Percentiles rank a stretch among this genome's conserved stretches.
phyloP scores from a whole-genome alignment of 371 early-diverging fungal genomes.

The Lichtheimia corymbifera region DNA sequence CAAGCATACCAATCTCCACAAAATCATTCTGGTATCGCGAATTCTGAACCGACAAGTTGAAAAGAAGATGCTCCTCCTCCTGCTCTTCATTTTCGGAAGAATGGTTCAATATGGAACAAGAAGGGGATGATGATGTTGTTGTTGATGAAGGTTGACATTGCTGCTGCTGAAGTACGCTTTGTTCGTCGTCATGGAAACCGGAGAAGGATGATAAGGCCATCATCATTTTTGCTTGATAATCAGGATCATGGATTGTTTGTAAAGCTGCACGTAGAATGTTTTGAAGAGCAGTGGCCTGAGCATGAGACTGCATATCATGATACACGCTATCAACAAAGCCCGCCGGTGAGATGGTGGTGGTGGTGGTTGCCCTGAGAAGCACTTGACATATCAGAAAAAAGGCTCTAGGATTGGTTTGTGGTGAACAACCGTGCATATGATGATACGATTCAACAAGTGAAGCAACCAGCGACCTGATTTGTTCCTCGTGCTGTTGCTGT shows the following conservation, averaged over 20 bases:
- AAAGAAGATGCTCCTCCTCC: conserved; percentile 6
- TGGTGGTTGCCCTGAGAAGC: conserved; percentile 12
- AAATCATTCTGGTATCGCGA: conserved; percentile 87
- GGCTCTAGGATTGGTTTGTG: conserved; percentile 76
- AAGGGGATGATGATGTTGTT: too few relatives aligned
- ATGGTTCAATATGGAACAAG: not conserved
- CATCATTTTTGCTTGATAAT: not conserved
- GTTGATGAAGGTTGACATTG: too few relatives aligned
- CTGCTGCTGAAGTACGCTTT: too few relatives aligned
- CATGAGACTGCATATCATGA: conserved; percentile 70
- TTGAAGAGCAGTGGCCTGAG: conserved; percentile 78
- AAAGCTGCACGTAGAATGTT: conserved; percentile 80
- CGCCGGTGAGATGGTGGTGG: conserved; percentile 35
- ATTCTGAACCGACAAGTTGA: conserved; percentile 52
- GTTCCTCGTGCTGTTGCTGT: conserved; percentile 14
- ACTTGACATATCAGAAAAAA: conserved; percentile 78
- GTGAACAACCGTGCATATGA: conserved; percentile 81
- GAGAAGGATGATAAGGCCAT: not conserved
- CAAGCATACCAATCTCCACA: conserved; percentile 72
- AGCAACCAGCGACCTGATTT: conserved; percentile 71
- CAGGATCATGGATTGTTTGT: conserved; percentile 55
- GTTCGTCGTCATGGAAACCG: not conserved
- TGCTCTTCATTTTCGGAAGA: not conserved
- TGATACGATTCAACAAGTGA: conserved; percentile 85
- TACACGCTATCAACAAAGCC: conserved; percentile 85